Conservation (phyloP, 345 rosid genomes). For the Eucalyptus curtisii region DNA sequence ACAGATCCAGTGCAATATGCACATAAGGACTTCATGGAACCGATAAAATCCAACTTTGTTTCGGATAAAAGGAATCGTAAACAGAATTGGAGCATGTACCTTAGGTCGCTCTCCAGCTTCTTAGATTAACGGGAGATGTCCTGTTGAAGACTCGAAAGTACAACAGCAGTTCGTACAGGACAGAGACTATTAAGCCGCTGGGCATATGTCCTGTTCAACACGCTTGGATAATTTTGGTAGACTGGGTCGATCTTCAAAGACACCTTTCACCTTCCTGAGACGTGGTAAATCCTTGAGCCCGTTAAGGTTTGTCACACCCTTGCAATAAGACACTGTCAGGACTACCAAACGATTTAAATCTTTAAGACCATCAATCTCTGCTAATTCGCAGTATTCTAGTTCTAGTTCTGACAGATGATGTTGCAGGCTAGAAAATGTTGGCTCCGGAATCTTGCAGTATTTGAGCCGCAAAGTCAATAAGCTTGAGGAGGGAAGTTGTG, state of each 20-base stretch:
- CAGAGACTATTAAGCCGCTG: neutral
- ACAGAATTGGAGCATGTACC: neutral
- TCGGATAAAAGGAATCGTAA: neutral
- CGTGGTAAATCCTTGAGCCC: accelerated
- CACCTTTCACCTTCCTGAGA: neutral
- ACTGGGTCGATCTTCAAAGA: neutral
- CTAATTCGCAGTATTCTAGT: accelerated
- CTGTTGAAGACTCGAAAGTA: too few relatives aligned
- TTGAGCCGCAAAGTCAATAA: neutral
- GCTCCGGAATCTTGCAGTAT: neutral
- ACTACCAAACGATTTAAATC: neutral
- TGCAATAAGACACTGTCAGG: accelerated
- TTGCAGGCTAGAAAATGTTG: neutral
- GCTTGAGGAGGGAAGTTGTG: neutral
- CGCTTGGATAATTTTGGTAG: neutral
- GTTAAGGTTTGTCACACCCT: neutral
- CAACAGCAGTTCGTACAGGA: neutral
- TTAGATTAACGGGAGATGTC: too few relatives aligned
- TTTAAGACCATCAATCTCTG: neutral
- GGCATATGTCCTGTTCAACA: neutral
- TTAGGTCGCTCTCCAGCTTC: neutral
- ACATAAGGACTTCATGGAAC: neutral
- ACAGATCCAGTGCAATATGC: neutral
- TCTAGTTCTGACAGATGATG: neutral
- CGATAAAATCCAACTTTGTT: neutral